Conservation (phyloP, 2,329 filamentous ascomycete genomes). For the Tolypocladium endophyticum region DNA sequence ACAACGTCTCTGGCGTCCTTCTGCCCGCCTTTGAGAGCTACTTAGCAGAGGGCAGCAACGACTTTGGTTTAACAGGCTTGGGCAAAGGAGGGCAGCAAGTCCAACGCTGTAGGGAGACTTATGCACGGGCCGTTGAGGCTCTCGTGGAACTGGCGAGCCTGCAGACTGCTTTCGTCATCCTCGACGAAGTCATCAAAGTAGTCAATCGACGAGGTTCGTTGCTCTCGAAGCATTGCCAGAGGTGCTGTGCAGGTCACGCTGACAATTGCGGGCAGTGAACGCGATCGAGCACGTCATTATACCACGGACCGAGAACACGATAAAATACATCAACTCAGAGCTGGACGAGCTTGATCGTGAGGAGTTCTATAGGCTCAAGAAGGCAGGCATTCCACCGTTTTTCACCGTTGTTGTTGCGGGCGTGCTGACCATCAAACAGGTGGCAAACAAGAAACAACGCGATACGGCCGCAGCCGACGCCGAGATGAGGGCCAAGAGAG, state of each 20-base stretch:
- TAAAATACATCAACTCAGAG: slow-evolving; percentile 99
- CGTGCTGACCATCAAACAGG: slow-evolving; percentile 23
- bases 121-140: slow-evolving; percentile 89
- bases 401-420: neutral
- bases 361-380: slow-evolving; percentile 96
- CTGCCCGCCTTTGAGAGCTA: slow-evolving; percentile 91
- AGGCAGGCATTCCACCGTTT: slow-evolving; percentile 28
- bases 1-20: slow-evolving; percentile 96
- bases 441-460: slow-evolving; percentile 73
- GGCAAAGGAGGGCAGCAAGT: slow-evolving; percentile 98
- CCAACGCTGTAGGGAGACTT: slow-evolving; percentile 88
- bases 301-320: slow-evolving; percentile 96
- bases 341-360: slow-evolving; percentile 95
- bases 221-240: neutral
- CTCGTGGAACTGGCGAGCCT: slow-evolving; percentile 89
- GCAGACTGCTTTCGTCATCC: slow-evolving; percentile 93
- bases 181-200: slow-evolving; percentile 98
- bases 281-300: slow-evolving; percentile 97
- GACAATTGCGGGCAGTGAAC: slow-evolving; percentile 52
- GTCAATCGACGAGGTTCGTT: slow-evolving; percentile 81
- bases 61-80: slow-evolving; percentile 90
- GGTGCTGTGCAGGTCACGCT: slow-evolving; percentile 8
- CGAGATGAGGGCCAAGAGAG: slow-evolving; percentile 65
- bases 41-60: slow-evolving; percentile 78
- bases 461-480: slow-evolving; percentile 63